These are phyloP conservation scores for Blastocystis sp. DNA, from an alignment of 352 stramenopile genomes.

Conservation along the genomic window DNA sequence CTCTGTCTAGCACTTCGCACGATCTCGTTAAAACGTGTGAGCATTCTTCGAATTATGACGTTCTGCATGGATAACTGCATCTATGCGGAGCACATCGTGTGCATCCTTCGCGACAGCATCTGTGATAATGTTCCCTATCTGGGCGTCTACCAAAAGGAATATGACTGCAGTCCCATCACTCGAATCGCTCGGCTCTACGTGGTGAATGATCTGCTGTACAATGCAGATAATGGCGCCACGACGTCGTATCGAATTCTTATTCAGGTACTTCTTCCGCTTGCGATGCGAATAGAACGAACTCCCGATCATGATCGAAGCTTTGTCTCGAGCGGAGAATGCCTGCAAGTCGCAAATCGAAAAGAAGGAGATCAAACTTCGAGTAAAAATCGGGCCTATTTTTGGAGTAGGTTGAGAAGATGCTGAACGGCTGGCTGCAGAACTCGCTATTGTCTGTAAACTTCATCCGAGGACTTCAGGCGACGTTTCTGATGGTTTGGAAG, in stretches of 20 bases:
- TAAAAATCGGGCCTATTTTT: neutral
- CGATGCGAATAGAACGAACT: neutral
- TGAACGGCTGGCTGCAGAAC: slow-evolving; percentile 11
- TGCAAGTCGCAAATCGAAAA: neutral
- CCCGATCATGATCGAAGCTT: neutral
- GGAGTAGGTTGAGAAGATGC: slow-evolving; percentile 1
- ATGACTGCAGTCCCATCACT: neutral
- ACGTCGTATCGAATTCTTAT: slow-evolving; percentile 22
- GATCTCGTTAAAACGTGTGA: neutral
- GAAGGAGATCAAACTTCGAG: slow-evolving; percentile 29
- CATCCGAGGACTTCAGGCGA: neutral
- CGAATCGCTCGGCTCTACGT: slow-evolving; percentile 14
- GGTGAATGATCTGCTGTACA: slow-evolving; percentile 35
- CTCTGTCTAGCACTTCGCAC: neutral
- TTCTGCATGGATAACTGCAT: slow-evolving; percentile 45
- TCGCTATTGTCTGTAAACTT: neutral
- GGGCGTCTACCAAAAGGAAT: neutral
- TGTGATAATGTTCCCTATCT: slow-evolving; percentile 40
- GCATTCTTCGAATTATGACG: slow-evolving; percentile 9
- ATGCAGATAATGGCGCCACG: slow-evolving; percentile 12
- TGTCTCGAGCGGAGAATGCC: neutral
- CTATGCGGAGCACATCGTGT: slow-evolving; percentile 42
- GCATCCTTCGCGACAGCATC: slow-evolving; percentile 41
- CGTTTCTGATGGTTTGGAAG: neutral
- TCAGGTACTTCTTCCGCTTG: neutral